Conservation (phyloP, 2,329 filamentous ascomycete genomes). For the Parastagonospora nodorum region DNA sequence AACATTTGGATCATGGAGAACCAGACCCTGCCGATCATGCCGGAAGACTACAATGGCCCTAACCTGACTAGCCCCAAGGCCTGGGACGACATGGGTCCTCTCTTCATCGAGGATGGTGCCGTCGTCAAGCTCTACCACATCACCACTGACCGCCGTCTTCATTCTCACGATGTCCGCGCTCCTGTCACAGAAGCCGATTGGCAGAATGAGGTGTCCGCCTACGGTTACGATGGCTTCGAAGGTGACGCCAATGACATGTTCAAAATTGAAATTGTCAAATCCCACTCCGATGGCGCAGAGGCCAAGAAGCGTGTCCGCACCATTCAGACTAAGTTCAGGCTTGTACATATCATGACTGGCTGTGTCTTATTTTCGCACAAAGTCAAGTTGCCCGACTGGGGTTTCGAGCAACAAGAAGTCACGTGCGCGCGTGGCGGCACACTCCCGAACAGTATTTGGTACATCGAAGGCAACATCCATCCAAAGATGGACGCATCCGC, state of each 20-base stretch:
- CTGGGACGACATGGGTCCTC: conserved; percentile 76
- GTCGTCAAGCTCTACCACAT: conserved; percentile 83
- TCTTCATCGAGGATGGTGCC: conserved; percentile 77
- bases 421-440: conserved; percentile 92
- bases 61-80: conserved; percentile 79
- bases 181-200: conserved; percentile 60
- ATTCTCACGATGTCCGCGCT: conserved; percentile 88
- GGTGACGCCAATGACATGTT: conserved; percentile 97
- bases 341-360: conserved; percentile 95
- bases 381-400: conserved; percentile 98
- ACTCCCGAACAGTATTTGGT: conserved; percentile 96
- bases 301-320: conserved; percentile 88
- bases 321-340: conserved; percentile 94
- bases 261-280: conserved; percentile 92
- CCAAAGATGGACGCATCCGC: conserved; percentile 71
- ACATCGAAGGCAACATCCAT: conserved; percentile 89
- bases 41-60: conserved; percentile 74
- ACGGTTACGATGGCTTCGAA: conserved; percentile 95
- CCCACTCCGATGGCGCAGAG: conserved; percentile 75
- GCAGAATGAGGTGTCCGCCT: conserved; percentile 96
- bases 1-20: conserved; percentile 95
- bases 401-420: conserved; percentile 98
- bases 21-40: conserved; percentile 73
- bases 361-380: conserved; percentile 98
- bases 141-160: conserved; percentile 83